Conservation (phyloP, 306 rosid genomes). For the Cucumis hystrix region DNA sequence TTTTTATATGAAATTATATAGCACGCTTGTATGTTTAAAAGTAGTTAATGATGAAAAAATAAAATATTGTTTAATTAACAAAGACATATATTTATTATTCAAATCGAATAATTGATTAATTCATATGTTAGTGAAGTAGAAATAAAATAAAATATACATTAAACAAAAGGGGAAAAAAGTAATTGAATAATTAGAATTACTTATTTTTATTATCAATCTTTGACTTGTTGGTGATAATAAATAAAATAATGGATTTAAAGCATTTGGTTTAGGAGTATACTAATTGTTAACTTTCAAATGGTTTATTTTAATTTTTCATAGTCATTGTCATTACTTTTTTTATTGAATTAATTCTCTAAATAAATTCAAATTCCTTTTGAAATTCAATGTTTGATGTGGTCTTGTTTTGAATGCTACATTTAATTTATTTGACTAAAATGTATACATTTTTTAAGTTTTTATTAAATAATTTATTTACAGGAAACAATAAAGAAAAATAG, state of each 20-base stretch:
- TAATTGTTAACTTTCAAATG: not conserved
- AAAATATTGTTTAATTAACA: too few species aligned
- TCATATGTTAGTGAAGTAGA: too few species aligned
- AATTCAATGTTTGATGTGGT: not conserved
- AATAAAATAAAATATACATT: too few species aligned
- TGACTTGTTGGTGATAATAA: not conserved
- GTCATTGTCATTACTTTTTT: not conserved
- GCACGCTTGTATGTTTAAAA: too few species aligned
- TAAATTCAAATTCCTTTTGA: not conserved
- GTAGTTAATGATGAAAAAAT: too few species aligned
- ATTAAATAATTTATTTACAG: not conserved
- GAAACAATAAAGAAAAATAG: not conserved
- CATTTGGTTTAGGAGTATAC: not conserved
- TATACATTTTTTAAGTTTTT: too few species aligned
- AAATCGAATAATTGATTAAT: too few species aligned
- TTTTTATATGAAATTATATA: too few species aligned
- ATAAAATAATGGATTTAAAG: not conserved
- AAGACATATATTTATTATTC: too few species aligned
- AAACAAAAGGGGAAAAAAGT: not conserved
- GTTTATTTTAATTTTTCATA: not conserved
- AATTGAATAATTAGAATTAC: not conserved
- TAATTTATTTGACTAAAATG: too few species aligned
- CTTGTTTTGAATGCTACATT: not conserved
- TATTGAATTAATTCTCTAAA: not conserved
- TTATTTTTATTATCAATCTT: not conserved